Base-by-base conservation (phyloP, 2,329 filamentous ascomycete genomes). In the Xylaria digitata region DNA sequence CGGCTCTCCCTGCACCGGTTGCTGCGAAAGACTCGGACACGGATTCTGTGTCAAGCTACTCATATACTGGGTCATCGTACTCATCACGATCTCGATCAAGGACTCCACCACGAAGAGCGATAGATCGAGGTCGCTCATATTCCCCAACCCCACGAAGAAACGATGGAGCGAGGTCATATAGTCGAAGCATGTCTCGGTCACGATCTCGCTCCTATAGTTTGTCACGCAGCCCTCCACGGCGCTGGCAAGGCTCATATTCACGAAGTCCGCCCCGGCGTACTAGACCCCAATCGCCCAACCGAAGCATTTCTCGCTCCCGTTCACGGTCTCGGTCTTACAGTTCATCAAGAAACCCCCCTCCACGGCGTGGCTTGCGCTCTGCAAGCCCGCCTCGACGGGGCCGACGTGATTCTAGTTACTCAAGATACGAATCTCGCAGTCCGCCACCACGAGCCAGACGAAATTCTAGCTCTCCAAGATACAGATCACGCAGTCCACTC, bases 1-100 rank as follows among this genome's bases (percentile, higher is more conserved):
- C 94, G 2, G 86, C 91, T 1, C 82, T 92, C 26, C 92, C 92
- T 6, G 89, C 93, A 1, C 82, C 92, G 0, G 84, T 83, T 1
- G 82, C 80, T 1, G 82, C 80, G 8, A 83, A 83, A 40, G 84
- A 88, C 55, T 90, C 89, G 0, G 89, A 90, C 67, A 89, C 89
- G 0, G 90, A 92, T 52, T 93, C 90, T 0, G 88, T 89, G 9
- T 93, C 90, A 8, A 93, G 91, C 80, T 95, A 94, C 76, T 93
- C 91, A 21, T 92, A 92, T 75, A 87, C 86, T 0, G 85, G 86
- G 50, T 89, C 87, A 6, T 88, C 86, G 13, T 87, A 87, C 76
- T 89, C 86, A 3, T 81, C 81, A 9, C 78, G 81, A n/a, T 85
- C 84, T 2, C 78, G 83, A 56, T 85, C 84, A 40, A 77, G 80